These are phyloP conservation scores for Fusarium falciforme DNA, from an alignment of 2,329 filamentous ascomycete genomes.

Conservation along the genomic window DNA sequence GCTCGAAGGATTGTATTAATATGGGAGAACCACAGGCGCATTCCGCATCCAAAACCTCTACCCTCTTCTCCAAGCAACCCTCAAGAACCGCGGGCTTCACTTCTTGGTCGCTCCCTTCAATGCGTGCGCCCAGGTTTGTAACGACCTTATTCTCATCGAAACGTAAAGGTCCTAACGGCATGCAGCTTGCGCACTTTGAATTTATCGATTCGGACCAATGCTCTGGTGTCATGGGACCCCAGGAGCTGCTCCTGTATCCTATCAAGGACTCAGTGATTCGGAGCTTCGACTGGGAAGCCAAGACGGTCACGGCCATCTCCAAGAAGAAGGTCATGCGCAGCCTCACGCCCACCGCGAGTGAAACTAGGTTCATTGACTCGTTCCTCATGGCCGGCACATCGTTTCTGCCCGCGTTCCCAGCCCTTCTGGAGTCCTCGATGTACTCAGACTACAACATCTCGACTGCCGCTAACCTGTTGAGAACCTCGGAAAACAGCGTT, in stretches of 20 bases:
- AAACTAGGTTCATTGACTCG: constrained; percentile 84
- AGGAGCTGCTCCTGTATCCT: constrained; percentile 87
- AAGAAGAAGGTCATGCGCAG: constrained; percentile 78
- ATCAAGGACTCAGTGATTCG: constrained; percentile 80
- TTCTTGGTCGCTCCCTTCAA: constrained; percentile 90
- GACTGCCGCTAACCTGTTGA: constrained; percentile 83
- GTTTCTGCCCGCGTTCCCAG: constrained; percentile 83
- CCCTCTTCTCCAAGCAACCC: constrained; percentile 79
- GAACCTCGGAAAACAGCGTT: constrained; percentile 74
- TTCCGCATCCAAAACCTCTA: constrained; percentile 79
- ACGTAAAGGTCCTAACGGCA: constrained; percentile 23
- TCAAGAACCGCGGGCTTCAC: constrained; percentile 75
- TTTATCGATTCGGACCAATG: constrained; percentile 74
- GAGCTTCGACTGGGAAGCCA: constrained; percentile 74
- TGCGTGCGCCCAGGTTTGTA: constrained; percentile 82
- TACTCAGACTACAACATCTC: constrained; percentile 71
- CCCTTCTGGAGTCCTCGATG: constrained; percentile 71
- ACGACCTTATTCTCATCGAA: background rate
- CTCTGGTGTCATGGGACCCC: constrained; percentile 83
- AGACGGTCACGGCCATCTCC: constrained; percentile 70
- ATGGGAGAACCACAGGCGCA: constrained; percentile 64
- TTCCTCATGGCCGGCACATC: constrained; percentile 85
- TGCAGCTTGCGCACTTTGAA: constrained; percentile 81
- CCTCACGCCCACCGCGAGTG: constrained; percentile 71
- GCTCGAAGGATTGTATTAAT: constrained; percentile 42